These are phyloP conservation scores for Pezicula carpinea DNA, from an alignment of 2,329 filamentous ascomycete genomes.

Conservation along the genomic window DNA sequence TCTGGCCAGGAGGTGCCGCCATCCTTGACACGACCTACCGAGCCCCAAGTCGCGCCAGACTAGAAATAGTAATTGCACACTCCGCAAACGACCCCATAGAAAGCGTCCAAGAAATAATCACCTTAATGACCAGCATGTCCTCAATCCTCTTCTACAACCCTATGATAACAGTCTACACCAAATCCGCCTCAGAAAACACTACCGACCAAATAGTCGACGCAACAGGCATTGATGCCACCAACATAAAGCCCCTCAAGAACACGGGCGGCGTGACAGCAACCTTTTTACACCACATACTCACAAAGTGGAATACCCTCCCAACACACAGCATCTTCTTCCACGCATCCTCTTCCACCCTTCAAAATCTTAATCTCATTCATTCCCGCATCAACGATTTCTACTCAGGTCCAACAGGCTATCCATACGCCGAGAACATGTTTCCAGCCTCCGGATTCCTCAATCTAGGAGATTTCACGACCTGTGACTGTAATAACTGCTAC, in stretches of 20 bases:
- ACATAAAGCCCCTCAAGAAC: slow-evolving; percentile 30
- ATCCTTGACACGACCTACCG: slow-evolving; percentile 20
- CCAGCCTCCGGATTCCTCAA: slow-evolving; percentile 39
- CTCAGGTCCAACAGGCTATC: slow-evolving; percentile 25
- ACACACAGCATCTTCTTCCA: slow-evolving; percentile 41
- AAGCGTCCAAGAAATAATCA: slow-evolving; percentile 14
- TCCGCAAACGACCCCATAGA: slow-evolving; percentile 17
- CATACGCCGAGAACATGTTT: slow-evolving; percentile 34
- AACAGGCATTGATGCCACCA: neutral
- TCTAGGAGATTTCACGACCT: slow-evolving; percentile 35
- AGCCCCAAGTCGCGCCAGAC: slow-evolving; percentile 15
- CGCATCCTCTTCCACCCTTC: slow-evolving; percentile 17
- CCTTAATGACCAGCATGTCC: slow-evolving; percentile 10
- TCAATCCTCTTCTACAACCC: slow-evolving; percentile 11
- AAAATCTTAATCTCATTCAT: slow-evolving; percentile 3
- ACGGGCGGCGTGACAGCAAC: slow-evolving; percentile 40
- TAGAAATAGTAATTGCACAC: slow-evolving; percentile 25
- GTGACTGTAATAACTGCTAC: slow-evolving; percentile 34
- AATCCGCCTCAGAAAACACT: slow-evolving; percentile 12
- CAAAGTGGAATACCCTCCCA: slow-evolving; percentile 37
- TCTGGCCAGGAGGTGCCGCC: slow-evolving; percentile 14
- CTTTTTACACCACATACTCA: slow-evolving; percentile 41
- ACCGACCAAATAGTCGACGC: neutral
- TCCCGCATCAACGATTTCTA: slow-evolving; percentile 17
- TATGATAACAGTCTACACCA: slow-evolving; percentile 23